A percentile compares a stretch with the other conserved stretches of the same genome.
Evolutionary conservation across 495 filamentous ascomycete genomes (phyloP).

Genomic region (Clohesyomyces aquaticus): DNA sequence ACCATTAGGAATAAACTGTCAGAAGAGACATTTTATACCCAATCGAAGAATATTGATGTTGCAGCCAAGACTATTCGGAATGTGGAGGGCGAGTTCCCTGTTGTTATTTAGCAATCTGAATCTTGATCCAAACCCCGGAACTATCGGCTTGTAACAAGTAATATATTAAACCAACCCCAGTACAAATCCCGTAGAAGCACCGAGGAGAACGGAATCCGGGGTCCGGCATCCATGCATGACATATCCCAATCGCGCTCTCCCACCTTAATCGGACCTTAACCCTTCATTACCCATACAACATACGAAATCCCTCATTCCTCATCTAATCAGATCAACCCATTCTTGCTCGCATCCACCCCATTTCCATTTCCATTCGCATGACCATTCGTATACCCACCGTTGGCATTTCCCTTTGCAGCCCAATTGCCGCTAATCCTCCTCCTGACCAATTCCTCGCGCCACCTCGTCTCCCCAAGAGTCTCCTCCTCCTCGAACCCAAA

Average conservation of each 20-base stretch:
- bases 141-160: too few species aligned
- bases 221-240: too few species aligned
- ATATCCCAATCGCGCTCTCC: not conserved
- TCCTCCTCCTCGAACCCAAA: conserved; percentile 26
- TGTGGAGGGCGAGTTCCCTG: too few species aligned
- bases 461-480: conserved; percentile 8
- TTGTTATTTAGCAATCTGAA: too few species aligned
- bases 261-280: not conserved
- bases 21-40: too few species aligned
- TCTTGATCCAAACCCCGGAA: too few species aligned
- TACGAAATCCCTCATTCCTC: not conserved
- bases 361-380: conserved; percentile 11
- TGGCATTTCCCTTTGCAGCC: not conserved
- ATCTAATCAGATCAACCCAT: not conserved
- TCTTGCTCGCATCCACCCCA: conserved; percentile 1
- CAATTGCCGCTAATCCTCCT: conserved; percentile 28
- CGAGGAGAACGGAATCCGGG: too few species aligned
- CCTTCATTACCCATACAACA: not conserved
- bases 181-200: too few species aligned
- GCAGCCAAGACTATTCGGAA: too few species aligned
- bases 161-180: too few species aligned
- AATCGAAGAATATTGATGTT: too few species aligned
- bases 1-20: too few species aligned
- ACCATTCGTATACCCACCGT: not conserved
- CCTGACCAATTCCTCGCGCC: conserved; percentile 30